Evolutionary conservation across 148 eudicot species (phyloP).

Genomic region (Heliosperma pusillum): DNA sequence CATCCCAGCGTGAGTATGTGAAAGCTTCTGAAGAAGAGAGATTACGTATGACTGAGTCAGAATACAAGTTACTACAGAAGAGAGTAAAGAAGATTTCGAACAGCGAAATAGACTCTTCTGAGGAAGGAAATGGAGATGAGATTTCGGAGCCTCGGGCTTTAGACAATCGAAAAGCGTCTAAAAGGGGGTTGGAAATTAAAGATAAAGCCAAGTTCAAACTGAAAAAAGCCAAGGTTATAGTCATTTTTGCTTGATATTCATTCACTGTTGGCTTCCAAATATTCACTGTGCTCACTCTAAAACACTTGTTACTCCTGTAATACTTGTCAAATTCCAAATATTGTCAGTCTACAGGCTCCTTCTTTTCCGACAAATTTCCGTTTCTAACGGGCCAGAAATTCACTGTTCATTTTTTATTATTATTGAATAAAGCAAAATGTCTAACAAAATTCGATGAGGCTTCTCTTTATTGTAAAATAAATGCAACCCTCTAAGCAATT

Average conservation of each 20-base stretch:
- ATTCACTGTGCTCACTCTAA: background rate
- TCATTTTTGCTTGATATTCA: conserved; percentile 3
- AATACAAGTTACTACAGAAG: conserved; percentile 43
- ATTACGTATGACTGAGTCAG: conserved; percentile 50
- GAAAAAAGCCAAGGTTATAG: conserved; percentile 66
- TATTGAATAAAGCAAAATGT: too few relatives aligned
- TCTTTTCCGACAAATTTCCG: too few relatives aligned
- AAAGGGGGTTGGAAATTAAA: conserved; percentile 35
- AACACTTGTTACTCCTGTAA: background rate
- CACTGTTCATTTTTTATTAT: too few relatives aligned
- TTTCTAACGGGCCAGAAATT: too few relatives aligned
- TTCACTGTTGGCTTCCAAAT: background rate
- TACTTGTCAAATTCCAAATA: too few relatives aligned
- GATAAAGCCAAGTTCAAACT: conserved; percentile 71
- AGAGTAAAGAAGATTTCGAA: conserved; percentile 31
- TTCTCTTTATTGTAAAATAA: too few relatives aligned
- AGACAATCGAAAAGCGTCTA: conserved; percentile 26
- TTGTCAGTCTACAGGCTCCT: background rate
- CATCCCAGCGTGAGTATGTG: conserved; percentile 51
- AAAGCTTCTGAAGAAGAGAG: conserved; percentile 74
- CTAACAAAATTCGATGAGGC: too few relatives aligned
- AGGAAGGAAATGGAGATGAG: conserved; percentile 34
- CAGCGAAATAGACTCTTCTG: conserved; percentile 36
- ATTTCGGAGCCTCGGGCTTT: conserved; percentile 9
- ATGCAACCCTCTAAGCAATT: too few relatives aligned